These are phyloP conservation scores for Calvatia gigantea DNA, from an alignment of 768 basidiomycete genomes.

Conservation along the genomic window DNA sequence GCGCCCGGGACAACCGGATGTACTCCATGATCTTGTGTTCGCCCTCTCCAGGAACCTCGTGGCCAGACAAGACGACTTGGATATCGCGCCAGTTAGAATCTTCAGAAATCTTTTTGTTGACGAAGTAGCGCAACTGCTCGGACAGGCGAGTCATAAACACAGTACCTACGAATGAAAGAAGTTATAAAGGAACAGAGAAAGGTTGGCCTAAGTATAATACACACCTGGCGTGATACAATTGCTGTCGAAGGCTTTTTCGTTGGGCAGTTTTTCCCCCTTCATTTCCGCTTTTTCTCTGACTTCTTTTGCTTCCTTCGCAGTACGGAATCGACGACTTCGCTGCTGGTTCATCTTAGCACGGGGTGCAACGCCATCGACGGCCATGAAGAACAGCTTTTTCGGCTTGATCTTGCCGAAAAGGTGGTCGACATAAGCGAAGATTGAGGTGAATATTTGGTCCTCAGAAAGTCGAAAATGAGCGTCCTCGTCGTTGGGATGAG, in stretches of 20 bases:
- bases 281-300: constrained; percentile 79
- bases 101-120: constrained; percentile 97
- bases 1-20: constrained; percentile 90
- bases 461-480: constrained; percentile 94
- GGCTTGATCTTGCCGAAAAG: constrained; percentile 97
- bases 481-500: constrained; percentile 96
- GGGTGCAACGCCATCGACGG: constrained; percentile 95
- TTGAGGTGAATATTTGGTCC: constrained; percentile 95
- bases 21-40: constrained; percentile 99
- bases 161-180: constrained; percentile 54
- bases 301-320: constrained; percentile 90
- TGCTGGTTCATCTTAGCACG: constrained; percentile 99
- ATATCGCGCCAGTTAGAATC: constrained; percentile 94
- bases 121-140: constrained; percentile 88
- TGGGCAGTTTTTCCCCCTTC: constrained; percentile 89
- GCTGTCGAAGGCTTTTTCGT: constrained; percentile 95
- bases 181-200: not conserved
- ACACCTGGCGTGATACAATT: constrained; percentile 98
- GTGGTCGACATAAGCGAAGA: constrained; percentile 96
- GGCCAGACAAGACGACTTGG: constrained; percentile 91
- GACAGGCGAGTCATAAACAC: constrained; percentile 95
- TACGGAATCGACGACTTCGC: constrained; percentile 87
- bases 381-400: constrained; percentile 98
- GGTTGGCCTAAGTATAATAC: constrained; percentile 19
- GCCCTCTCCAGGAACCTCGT: constrained; percentile 98